Base-by-base conservation (phyloP, 2,329 filamentous ascomycete species). In the Hymenoscyphus repandus region DNA sequence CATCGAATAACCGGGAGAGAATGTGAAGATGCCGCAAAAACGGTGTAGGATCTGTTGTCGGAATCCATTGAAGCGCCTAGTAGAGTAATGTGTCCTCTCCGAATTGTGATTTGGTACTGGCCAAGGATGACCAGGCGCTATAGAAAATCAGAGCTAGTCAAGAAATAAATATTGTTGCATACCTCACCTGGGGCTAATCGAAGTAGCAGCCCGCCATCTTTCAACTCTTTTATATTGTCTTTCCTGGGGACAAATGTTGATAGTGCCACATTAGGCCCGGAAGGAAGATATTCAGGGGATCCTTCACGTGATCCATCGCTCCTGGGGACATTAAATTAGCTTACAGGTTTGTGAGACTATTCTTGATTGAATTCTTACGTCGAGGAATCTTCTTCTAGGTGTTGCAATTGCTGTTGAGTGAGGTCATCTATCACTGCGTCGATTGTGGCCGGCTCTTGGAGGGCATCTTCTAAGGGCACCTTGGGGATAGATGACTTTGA, bases 11-110 rank as follows among this genome's bases (percentile, higher is more conserved):
- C 79, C 1, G 85, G 86, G 1, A 92, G 67, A 1, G 87, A 82
- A 62, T 89, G 81, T 34, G 83, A 88, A 38, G 78, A 76, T 1
- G 86, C 80, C 13, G 86, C 84, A 64, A 80, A 81, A 13, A 88
- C 73, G 72, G 78, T 82, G 56, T 77, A 71, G 5, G 71, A 63
- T 1, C 60, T 65, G 22, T 74, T 69, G 0, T 74, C 72, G 1
- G 76, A 64, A 10, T 71, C 70, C 3, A 92, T 64, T 6, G 74
- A 78, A 6, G 86, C 82, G 13, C 88, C 86, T 12, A 81, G 77
- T 22, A 92, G 66, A 1, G 79, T 82, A 20, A 86, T 70, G 39
- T 82, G 74, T 2, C 88, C 88, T 47, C 73, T 73, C 7, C 72
- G 61, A 0, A 92, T 75, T 11, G 72, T 72, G 30, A 92, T 64